Evolutionary conservation across 306 rosid species (phyloP), one percentile per base, ranked within the genome.

Genomic region (Trifolium pratense): DNA sequence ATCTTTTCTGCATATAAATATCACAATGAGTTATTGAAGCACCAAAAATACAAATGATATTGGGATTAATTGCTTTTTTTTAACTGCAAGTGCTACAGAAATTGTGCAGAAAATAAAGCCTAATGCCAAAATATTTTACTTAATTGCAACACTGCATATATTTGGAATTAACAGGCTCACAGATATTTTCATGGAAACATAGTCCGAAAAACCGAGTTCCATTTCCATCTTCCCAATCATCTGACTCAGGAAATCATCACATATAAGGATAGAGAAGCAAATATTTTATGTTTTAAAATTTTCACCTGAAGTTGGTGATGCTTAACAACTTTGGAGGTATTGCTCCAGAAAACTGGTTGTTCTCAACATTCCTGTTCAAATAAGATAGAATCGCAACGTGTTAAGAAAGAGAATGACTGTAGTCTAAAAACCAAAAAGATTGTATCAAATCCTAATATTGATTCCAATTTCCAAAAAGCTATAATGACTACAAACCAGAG

Each of bases 351-450:
- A 93, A 91, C 68, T 79, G 88, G 68, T 93, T 93, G 81, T 89
- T 78, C 86, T 93, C 98, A 17, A 93, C 64, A 80, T 93, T 89
- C 93, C 98, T 93, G 96, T 57, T 68, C 82, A 84, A 77, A 71
- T 42, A 78, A 52, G 71, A 75, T 21, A 83, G 65, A 42, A 71
- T 51, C 43, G 49, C 58, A 26, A 57, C 1, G 4, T 43, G 36
- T 18, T 62, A 18, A 37, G 57, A 12, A 36, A 75, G 68, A 71
- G 36, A 58, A 71, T 21, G 11, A 75, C 48, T 16, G 11, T 49
- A 37, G 9, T 3, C 15, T 23, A 75, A 64, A 76, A 60, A 55
- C 46, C 17, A 58, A 40, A 31, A 48, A 57, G 57, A 36, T 32
- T 59, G 52, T 43, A 66, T 46, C 56, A 56, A 56, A 59, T 74